Conservation (phyloP, 805 yeast species). For the Metschnikowia lachancei region DNA sequence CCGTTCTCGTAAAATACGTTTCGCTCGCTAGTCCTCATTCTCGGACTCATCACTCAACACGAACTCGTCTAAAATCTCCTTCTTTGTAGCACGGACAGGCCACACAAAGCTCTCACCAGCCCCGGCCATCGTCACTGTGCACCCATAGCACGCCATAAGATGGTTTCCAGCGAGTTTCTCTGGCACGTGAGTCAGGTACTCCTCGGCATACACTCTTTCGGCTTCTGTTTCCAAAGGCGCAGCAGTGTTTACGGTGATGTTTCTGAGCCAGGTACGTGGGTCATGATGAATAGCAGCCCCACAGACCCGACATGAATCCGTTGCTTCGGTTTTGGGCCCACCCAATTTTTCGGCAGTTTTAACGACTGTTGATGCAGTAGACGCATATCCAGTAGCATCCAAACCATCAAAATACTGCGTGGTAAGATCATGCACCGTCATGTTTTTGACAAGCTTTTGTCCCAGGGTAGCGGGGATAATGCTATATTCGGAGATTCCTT, state of each 20-base stretch:
- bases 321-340: constrained; percentile 37
- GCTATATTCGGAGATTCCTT: constrained; percentile 33
- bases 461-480: constrained; percentile 16
- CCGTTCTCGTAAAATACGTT: background rate
- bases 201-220: constrained; percentile 33
- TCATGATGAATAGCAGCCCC: constrained; percentile 49
- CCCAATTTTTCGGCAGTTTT: constrained; percentile 79
- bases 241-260: constrained; percentile 61
- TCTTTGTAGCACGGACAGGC: constrained; percentile 33
- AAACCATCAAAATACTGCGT: constrained; percentile 67
- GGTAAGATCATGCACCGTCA: constrained; percentile 79
- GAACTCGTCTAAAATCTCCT: constrained; percentile 48
- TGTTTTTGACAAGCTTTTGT: constrained; percentile 55
- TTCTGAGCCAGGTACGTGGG: constrained; percentile 64
- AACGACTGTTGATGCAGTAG: constrained; percentile 88
- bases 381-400: constrained; percentile 73
- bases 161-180: constrained; percentile 1
- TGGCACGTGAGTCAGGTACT: constrained; percentile 16
- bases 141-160: constrained; percentile 66
- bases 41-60: constrained; percentile 38
- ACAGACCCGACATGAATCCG: constrained; percentile 54
- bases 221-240: constrained; percentile 45
- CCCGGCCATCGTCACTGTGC: constrained; percentile 59
- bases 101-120: constrained; percentile 32
- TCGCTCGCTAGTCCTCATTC: background rate